These are phyloP conservation scores for Chaetoscypha palmicola DNA, from an alignment of 2,329 filamentous ascomycete genomes.

Conservation along the genomic window DNA sequence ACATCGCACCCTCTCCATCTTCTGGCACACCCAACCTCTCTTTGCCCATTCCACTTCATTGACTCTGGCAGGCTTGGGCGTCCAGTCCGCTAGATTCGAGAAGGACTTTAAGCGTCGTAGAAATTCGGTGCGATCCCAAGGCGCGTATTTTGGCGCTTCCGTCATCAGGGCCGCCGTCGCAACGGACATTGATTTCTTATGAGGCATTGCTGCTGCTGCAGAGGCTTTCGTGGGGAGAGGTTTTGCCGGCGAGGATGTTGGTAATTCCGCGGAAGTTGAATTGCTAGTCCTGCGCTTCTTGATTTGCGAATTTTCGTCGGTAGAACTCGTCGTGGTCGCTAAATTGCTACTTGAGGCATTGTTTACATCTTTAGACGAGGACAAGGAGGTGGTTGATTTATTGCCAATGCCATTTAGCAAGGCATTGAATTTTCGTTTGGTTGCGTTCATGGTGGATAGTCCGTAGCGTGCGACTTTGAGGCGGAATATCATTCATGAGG, in stretches of 20 bases:
- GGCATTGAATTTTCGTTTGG: conserved; percentile 78
- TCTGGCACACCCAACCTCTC: conserved; percentile 80
- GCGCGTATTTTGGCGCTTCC: conserved; percentile 65
- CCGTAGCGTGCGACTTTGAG: too few species aligned
- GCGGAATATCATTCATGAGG: too few species aligned
- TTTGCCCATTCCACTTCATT: conserved; percentile 94
- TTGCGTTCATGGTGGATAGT: conserved; percentile 56
- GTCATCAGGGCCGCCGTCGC: conserved; percentile 10
- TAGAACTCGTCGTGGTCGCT: conserved; percentile 6
- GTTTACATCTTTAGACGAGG: conserved; percentile 30
- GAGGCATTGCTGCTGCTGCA: conserved; percentile 13
- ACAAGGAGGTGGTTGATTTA: conserved; percentile 37
- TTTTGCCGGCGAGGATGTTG: neutral
- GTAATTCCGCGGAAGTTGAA: conserved; percentile 8
- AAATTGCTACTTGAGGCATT: conserved; percentile 34
- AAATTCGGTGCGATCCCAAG: conserved; percentile 77
- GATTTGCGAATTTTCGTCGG: conserved; percentile 16
- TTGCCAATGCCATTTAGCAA: conserved; percentile 61
- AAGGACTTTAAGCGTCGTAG: conserved; percentile 78
- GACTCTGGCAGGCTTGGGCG: conserved; percentile 79
- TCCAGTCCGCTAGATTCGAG: conserved; percentile 85
- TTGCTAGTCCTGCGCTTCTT: conserved; percentile 29
- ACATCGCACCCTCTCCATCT: conserved; percentile 77
- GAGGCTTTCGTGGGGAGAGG: conserved; percentile 7
- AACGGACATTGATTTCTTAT: conserved; percentile 24